phyloP scores from a whole-genome alignment of 2,329 filamentous ascomycete genomes.

The Xylariaceae sp. region DNA sequence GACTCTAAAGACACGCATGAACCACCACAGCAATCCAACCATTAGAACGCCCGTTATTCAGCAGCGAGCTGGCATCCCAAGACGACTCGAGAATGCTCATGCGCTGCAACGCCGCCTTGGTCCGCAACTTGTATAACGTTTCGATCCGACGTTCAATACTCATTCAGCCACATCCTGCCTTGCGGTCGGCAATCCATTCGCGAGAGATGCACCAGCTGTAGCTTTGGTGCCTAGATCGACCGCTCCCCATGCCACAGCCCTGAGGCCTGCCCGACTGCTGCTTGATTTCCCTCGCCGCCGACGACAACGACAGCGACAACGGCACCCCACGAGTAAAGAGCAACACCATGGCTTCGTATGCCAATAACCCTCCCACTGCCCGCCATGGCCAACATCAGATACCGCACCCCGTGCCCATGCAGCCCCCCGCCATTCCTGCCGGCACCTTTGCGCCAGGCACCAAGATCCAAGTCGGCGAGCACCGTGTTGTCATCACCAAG shows the following conservation, averaged over 20 bases:
- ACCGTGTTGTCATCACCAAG: slow-evolving; percentile 91
- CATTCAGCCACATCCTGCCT: too few species aligned
- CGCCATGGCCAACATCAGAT: slow-evolving; percentile 38
- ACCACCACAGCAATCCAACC: too few species aligned
- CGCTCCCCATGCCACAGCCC: slow-evolving; percentile 25
- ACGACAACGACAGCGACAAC: slow-evolving; percentile 9
- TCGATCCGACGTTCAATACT: too few species aligned
- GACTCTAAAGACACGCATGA: too few species aligned
- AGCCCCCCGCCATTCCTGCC: slow-evolving; percentile 50
- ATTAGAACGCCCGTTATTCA: too few species aligned
- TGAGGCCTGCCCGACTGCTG: slow-evolving; percentile 14
- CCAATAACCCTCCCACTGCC: slow-evolving; percentile 28
- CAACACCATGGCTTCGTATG: slow-evolving; percentile 29
- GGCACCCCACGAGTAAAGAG: background rate
- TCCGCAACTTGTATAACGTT: too few species aligned
- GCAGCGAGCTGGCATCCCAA: too few species aligned
- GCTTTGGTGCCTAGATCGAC: slow-evolving; percentile 11
- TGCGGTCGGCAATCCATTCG: too few species aligned
- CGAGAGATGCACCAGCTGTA: slow-evolving; percentile 13
- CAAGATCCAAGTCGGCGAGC: slow-evolving; percentile 92
- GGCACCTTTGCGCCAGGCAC: slow-evolving; percentile 92
- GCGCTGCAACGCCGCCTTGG: too few species aligned
- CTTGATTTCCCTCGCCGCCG: slow-evolving; percentile 16
- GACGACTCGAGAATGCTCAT: too few species aligned
- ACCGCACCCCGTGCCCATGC: slow-evolving; percentile 34